Base-by-base conservation (phyloP, 2,329 filamentous ascomycete genomes). In the Thermomyces lanuginosus region DNA sequence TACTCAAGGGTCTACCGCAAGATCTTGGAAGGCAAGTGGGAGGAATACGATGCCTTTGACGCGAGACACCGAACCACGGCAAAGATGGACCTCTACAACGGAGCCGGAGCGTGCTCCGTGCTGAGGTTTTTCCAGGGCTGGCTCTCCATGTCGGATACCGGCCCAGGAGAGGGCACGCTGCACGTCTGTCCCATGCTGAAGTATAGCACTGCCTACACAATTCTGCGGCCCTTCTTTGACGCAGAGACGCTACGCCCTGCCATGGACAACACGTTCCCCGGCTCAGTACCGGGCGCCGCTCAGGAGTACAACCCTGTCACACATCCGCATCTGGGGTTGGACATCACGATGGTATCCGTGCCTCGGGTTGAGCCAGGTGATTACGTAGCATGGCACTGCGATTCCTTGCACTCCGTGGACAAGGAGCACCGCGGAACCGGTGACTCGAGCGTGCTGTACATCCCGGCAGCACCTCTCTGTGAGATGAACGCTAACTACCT, bases 41-140 rank as follows among this genome's bases (percentile, higher is more conserved):
- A 91, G 36, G 49, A 64, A 2, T 84, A 81, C 43, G 79, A 93
- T 42, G 70, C 82, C 0, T 93, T 76, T 69, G 81, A 92, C 41
- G 72, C 72, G 0, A 71, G 67, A 36, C 66, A 68, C 5, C 67
- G 84, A 3, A 61, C 86, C 0, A 52, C 57, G 0, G 80, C 76
- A 3, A 65, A 71, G 2, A 73, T 69, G 33, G 76, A 92, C 49
- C 55, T 84, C 17, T 89, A 93, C 47, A 64, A 80, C 26, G 81
- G 83, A 1, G 64, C 82, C 0, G 83, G 84, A 0, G 73, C 78
- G 1, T 92, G 81, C 53, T 76, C 67, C 23, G 81, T 83, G 60
- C 83, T 92, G 53, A 68, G 86, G 20, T 77, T 82, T 64, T 86
- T 80, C 49, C 84, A 93, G 53, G 84, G 82, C 10, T 93, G 84